These are phyloP conservation scores for Crithidia thermophila DNA, from an alignment of 208 protist species.

Conservation along the genomic window DNA sequence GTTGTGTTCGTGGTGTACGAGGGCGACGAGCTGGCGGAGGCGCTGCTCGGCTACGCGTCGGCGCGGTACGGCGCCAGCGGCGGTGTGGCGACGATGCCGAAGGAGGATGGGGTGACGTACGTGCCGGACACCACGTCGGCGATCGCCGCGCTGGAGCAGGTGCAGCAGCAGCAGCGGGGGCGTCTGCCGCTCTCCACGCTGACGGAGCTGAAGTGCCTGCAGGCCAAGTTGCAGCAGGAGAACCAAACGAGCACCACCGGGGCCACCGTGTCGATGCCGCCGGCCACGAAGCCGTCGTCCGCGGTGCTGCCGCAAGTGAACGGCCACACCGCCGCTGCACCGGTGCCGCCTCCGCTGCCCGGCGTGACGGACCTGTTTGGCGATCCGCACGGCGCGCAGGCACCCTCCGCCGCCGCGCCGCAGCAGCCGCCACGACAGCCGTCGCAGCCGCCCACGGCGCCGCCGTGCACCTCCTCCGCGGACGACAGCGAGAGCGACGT, in stretches of 20 bases:
- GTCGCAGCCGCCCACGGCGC: conserved; percentile 6
- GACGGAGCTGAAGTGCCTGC: conserved; percentile 56
- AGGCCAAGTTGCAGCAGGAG: conserved; percentile 35
- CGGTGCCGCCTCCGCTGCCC: background rate
- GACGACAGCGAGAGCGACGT: background rate
- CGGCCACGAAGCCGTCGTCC: background rate
- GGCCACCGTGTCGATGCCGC: conserved; percentile 16
- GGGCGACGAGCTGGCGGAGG: conserved; percentile 67
- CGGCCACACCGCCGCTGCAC: too few species aligned
- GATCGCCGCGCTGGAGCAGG: conserved; percentile 40
- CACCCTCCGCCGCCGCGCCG: too few species aligned
- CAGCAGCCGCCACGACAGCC: too few species aligned
- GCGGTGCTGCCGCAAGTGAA: background rate
- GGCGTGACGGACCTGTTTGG: conserved; percentile 8
- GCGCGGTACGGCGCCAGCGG: conserved; percentile 29
- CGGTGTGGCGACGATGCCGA: conserved; percentile 50
- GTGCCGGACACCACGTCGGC: conserved; percentile 51
- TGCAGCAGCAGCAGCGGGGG: conserved; percentile 55
- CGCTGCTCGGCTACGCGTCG: conserved; percentile 49
- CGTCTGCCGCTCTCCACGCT: conserved; percentile 56
- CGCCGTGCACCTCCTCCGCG: background rate
- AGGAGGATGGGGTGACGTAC: conserved; percentile 48
- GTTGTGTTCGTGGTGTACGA: conserved; percentile 64
- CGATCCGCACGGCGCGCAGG: background rate
- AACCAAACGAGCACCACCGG: background rate